A percentile compares a stretch with the other conserved stretches of the same genome.
phyloP scores from a whole-genome alignment of 2,329 filamentous ascomycete species.

The Hypocreales sp. region DNA sequence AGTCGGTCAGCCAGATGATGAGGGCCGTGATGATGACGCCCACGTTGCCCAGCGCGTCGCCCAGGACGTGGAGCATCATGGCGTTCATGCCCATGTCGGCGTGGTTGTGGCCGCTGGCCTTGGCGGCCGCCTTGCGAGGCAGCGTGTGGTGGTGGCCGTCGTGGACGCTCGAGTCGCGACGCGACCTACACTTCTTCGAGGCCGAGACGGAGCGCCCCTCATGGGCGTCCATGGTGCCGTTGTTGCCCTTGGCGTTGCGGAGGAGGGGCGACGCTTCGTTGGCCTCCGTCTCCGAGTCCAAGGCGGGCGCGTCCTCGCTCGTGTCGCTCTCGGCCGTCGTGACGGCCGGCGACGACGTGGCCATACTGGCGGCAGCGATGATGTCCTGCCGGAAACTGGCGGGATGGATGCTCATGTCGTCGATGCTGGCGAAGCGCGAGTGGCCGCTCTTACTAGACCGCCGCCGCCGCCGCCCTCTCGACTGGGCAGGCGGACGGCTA shows the following conservation, averaged over 20 bases:
- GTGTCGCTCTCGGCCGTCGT: conserved; percentile 36
- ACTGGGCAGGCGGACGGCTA: conserved; percentile 15
- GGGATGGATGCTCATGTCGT: conserved; percentile 73
- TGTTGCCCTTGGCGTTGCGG: conserved; percentile 16
- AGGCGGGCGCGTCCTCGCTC: conserved; percentile 29
- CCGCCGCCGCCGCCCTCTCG: conserved; percentile 26
- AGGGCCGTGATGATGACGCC: conserved; percentile 73
- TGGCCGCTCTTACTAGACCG: conserved; percentile 34
- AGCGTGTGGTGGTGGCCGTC: conserved; percentile 67
- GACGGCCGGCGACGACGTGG: conserved; percentile 28
- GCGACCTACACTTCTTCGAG: conserved; percentile 12
- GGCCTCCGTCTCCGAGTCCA: conserved; percentile 23
- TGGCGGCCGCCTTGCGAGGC: conserved; percentile 43
- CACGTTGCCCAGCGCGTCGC: conserved; percentile 74
- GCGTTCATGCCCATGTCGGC: conserved; percentile 92
- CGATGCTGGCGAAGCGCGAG: conserved; percentile 46
- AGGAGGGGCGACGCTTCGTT: conserved; percentile 33
- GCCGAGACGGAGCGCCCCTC: conserved; percentile 7
- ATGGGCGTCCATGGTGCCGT: conserved; percentile 12
- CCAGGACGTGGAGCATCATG: conserved; percentile 61
- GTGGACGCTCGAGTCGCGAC: conserved; percentile 42
- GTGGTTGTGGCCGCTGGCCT: conserved; percentile 61
- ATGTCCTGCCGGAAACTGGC: conserved; percentile 86
- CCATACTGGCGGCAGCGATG: conserved; percentile 64
- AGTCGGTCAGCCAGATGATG: conserved; percentile 82